phyloP scores from a whole-genome alignment of 139 green algal genomes.

The Closterium sp. region DNA sequence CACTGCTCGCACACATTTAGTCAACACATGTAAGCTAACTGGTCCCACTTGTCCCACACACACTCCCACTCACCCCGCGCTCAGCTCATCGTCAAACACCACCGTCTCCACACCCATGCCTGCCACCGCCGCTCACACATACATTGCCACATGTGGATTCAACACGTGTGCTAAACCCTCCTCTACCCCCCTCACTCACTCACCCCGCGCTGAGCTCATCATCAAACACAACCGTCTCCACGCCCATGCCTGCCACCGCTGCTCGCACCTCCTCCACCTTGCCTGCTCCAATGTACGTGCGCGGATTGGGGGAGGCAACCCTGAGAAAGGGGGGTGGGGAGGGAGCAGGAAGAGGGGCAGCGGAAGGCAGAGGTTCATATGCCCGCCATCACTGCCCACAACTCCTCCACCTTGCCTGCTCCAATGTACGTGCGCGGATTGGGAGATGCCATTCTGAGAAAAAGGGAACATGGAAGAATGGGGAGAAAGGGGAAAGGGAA shows the following conservation, averaged over 20 bases:
- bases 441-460: slow-evolving; percentile 63
- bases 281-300: slow-evolving; percentile 88
- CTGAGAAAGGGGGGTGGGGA: neutral
- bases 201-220: too few relatives aligned
- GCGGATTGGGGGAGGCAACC: slow-evolving; percentile 71
- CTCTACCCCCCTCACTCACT: too few relatives aligned
- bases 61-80: slow-evolving; percentile 53
- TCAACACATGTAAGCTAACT: too few relatives aligned
- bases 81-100: slow-evolving; percentile 94
- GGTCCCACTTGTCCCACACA: too few relatives aligned
- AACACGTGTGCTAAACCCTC: too few relatives aligned
- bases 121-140: slow-evolving; percentile 53
- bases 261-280: slow-evolving; percentile 75
- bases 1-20: too few relatives aligned
- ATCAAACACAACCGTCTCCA: too few relatives aligned
- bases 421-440: slow-evolving; percentile 19
- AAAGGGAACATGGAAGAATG: neutral
- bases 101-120: slow-evolving; percentile 73
- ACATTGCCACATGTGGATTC: too few relatives aligned
- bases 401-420: neutral
- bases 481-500: neutral
- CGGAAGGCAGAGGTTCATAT: neutral
- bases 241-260: too few relatives aligned
- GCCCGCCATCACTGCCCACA: neutral
- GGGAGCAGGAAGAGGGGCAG: neutral